Base-by-base conservation (phyloP, 345 rosid genomes). In the Linum tenue region DNA sequence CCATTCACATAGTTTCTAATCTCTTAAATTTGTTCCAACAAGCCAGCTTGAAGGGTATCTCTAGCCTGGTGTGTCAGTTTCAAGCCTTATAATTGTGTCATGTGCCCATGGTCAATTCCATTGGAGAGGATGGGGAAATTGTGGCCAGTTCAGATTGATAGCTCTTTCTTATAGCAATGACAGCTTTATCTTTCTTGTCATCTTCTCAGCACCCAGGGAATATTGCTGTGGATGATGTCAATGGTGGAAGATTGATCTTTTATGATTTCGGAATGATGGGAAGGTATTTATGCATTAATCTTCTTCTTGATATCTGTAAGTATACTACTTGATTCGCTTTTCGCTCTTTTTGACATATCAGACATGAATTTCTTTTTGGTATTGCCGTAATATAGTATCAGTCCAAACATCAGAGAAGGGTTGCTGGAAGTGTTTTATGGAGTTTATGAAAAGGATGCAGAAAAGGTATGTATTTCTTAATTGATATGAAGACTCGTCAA, bases 261-360 rank as follows among this genome's bases (percentile, higher is more conserved):
- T 92, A 92, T 71, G 98, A 92, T 76, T 92, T 92, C 71, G 98
- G 98, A 67, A 92, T 92, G 98, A 90, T 92, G 98, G 98, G 98
- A 77, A 90, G 98, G 98, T 92, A 83, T 48, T 69, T 64, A 75
- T 22, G 31, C 31, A 22, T 59, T 65, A 35, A 55, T 66, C 56
- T 50, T 16, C 22, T 68, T 4, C 43, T 59, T 64, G 62, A 62
- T 66, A 7, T 43, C 63, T 69, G 17, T 16, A 12, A 37, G 22
- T 42, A 36, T 64, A 61, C 5, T 10, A 6, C 51, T 31, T 37
- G 53, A 56, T 55, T 68, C 40, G 12, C 44, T 69, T 68, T 39
- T 31, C 64, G 43, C 68, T 15, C 58, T 65, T 17, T 37, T 4
- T 67, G 22, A 72, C 35, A 22, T 22, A 0, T 22, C 31, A 22